Evolutionary conservation across 805 yeast species (phyloP), one percentile per base, ranked within the genome.

Genomic region (Scheffersomyces spartinae): DNA sequence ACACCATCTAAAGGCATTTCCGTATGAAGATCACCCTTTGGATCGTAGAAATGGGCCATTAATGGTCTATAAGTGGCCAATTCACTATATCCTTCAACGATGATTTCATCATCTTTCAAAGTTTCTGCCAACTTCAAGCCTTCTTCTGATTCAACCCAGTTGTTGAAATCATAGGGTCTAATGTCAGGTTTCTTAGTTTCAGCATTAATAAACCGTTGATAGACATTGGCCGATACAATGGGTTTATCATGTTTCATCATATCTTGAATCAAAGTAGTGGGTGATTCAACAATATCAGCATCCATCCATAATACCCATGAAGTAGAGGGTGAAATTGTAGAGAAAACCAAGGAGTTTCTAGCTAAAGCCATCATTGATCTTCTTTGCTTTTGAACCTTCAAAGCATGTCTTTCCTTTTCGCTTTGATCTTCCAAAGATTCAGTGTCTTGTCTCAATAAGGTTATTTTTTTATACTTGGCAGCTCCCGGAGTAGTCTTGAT

Each of bases 291-390:
- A 22, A 91, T 77, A 53, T 91, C 99, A 3, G 94, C 77, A 52
- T 91, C 99, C 38, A 91, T 61, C 99, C 99, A 91, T 26, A 91
- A 59, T 11, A 88, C 80, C 98, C 98, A 91, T 13, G 93, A 73
- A 2, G 94, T 85, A 39, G 79, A 71, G 12, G 96, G 94, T 3
- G 85, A 80, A 24, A 91, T 59, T 2, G 96, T 74, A 7, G 96
- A 80, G 55, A 85, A 84, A 25, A 91, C 63, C 30, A 91, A 60
- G 20, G 95, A 85, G 60, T 91, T 91, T 48, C 98, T 68, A 3
- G 97, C 95, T 36, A 84, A 60, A 2, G 96, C 94, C 97, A 91
- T 88, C 43, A 75, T 74, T 4, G 80, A 52, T 39, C 98, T 72
- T 49, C 98, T 71, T 42, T 81, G 79, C 52, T 85, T 86, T 53